Evolutionary conservation across 495 filamentous ascomycete genomes (phyloP).

Genomic region (Bombardia bombarda): DNA sequence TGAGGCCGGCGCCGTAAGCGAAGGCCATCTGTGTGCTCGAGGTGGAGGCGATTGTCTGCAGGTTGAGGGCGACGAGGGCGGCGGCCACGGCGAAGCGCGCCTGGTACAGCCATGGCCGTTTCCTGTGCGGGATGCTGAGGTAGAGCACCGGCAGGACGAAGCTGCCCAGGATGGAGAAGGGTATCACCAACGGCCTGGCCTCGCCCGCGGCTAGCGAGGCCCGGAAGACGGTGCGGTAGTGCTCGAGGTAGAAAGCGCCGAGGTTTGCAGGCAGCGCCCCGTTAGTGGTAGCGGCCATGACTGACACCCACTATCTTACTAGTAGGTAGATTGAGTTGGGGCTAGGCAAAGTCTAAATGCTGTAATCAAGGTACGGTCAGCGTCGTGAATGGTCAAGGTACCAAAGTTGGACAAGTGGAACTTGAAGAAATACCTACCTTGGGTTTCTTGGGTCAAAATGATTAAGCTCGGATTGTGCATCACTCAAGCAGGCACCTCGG

Average conservation of each 20-base stretch:
- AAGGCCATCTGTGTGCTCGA: conserved; percentile 49
- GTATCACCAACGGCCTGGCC: conserved; percentile 47
- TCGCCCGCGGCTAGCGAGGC: conserved; percentile 19
- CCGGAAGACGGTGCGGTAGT: conserved; percentile 9
- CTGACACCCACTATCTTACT: too few species aligned
- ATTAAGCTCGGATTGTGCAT: too few species aligned
- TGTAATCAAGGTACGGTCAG: too few species aligned
- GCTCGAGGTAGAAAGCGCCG: conserved; percentile 2
- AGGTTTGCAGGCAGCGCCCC: too few species aligned
- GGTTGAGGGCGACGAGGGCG: conserved; percentile 24
- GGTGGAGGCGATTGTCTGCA: conserved; percentile 35
- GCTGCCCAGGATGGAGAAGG: conserved; percentile 41
- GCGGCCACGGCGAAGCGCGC: conserved; percentile 48
- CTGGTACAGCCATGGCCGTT: conserved; percentile 36
- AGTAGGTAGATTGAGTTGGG: too few species aligned
- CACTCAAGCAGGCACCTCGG: too few species aligned
- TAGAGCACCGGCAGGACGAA: conserved; percentile 46
- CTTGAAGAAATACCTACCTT: too few species aligned
- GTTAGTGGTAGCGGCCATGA: too few species aligned
- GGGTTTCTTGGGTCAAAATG: too few species aligned
- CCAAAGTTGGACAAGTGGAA: too few species aligned
- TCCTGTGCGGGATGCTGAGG: conserved; percentile 50
- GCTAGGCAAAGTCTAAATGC: too few species aligned
- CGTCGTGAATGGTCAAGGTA: too few species aligned
- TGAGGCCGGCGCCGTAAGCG: conserved; percentile 61